Percentiles rank a stretch among this genome's conserved stretches.
Evolutionary conservation across 108 stramenopile genomes (phyloP).

Genomic region (Hondaea fermentalgiana): DNA sequence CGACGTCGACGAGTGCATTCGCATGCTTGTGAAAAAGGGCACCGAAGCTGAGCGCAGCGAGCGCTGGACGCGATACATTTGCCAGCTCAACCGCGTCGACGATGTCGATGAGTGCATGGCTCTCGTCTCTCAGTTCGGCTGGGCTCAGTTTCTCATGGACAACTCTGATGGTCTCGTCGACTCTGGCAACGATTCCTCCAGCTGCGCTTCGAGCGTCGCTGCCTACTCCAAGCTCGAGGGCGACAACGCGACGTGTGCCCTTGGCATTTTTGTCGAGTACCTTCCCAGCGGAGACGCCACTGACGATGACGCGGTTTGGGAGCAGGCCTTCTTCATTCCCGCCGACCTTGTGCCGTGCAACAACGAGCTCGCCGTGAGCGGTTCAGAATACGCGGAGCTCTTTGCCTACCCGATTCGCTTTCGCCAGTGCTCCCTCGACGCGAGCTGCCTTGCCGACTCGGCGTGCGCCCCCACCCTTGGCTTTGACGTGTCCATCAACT

Average conservation of each 20-base stretch:
- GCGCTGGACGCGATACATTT: neutral
- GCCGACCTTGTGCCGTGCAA: neutral
- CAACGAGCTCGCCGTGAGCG: neutral
- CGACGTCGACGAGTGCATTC: neutral
- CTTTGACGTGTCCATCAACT: neutral
- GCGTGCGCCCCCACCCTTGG: neutral
- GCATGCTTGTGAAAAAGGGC: neutral
- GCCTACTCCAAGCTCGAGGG: neutral
- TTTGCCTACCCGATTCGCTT: neutral
- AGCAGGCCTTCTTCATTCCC: neutral
- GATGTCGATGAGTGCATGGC: neutral
- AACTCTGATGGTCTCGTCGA: neutral
- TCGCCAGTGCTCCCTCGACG: neutral
- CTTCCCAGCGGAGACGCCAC: too few species aligned
- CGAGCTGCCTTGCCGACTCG: neutral
- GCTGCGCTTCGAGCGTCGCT: neutral
- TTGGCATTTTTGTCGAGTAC: neutral
- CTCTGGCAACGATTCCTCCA: neutral
- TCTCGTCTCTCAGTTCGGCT: neutral
- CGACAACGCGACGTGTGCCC: neutral
- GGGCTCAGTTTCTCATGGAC: neutral
- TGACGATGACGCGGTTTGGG: neutral
- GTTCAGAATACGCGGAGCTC: neutral
- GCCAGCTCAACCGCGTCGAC: neutral
- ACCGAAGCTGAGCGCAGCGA: neutral